phyloP scores from a whole-genome alignment of 1,139 yeast genomes.

The Saccharomycopsis hybrid region DNA sequence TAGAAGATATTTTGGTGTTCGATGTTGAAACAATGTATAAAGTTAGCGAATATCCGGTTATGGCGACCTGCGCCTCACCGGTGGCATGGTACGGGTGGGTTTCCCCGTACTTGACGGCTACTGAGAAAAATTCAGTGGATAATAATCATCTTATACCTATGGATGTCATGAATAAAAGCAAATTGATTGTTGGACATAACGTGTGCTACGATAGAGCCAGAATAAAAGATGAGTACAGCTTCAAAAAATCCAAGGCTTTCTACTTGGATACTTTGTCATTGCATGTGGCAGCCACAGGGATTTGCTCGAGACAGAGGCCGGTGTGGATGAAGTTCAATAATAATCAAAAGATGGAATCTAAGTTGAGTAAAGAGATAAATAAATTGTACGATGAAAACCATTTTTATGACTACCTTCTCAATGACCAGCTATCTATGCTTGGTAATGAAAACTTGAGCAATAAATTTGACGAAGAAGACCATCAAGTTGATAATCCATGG shows the following conservation, averaged over 20 bases:
- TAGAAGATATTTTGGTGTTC: slow-evolving; percentile 60
- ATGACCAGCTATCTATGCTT: slow-evolving; percentile 20
- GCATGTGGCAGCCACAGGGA: slow-evolving; percentile 86
- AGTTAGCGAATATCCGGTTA: slow-evolving; percentile 61
- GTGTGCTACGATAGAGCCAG: slow-evolving; percentile 89
- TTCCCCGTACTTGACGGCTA: slow-evolving; percentile 67
- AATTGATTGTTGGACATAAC: slow-evolving; percentile 80
- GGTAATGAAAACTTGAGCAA: slow-evolving; percentile 27
- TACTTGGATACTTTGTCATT: slow-evolving; percentile 89
- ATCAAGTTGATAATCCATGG: slow-evolving; percentile 59
- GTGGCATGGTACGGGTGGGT: slow-evolving; percentile 96
- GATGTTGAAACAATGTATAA: slow-evolving; percentile 89
- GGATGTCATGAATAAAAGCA: slow-evolving; percentile 41
- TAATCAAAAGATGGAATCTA: slow-evolving; percentile 25
- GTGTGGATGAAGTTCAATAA: slow-evolving; percentile 64
- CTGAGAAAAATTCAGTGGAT: slow-evolving; percentile 15
- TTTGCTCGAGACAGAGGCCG: slow-evolving; percentile 88
- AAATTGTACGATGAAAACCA: slow-evolving; percentile 24
- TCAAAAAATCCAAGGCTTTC: slow-evolving; percentile 63
- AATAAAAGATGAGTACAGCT: slow-evolving; percentile 72
- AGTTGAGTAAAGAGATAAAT: slow-evolving; percentile 22
- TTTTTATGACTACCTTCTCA: slow-evolving; percentile 14
- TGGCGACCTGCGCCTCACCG: slow-evolving; percentile 76
- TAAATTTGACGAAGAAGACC: slow-evolving; percentile 25
- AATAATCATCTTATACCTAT: slow-evolving; percentile 67